A percentile compares a stretch with the other conserved stretches of the same genome.
Conservation (phyloP, 805 yeast genomes). For the Danielia oregonensis region DNA sequence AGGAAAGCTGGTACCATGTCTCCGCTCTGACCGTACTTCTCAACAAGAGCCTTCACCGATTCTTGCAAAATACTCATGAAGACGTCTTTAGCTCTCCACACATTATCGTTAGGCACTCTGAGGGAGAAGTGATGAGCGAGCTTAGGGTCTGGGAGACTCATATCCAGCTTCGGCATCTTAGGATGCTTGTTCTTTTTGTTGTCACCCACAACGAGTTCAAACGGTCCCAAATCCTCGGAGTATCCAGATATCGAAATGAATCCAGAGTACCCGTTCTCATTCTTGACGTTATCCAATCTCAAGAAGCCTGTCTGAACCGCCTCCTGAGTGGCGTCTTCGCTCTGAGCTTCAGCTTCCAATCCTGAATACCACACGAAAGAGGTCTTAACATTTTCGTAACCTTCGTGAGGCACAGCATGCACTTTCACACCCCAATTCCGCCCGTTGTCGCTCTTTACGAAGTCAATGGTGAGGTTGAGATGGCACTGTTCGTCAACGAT, state of each 20-base stretch:
- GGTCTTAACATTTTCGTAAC: slow-evolving; percentile 46
- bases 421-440: slow-evolving; percentile 80
- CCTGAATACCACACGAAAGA: slow-evolving; percentile 78
- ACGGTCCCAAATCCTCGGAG: slow-evolving; percentile 64
- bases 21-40: slow-evolving; percentile 16
- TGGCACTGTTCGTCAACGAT: slow-evolving; percentile 65
- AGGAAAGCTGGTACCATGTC: slow-evolving; percentile 44
- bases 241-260: slow-evolving; percentile 39
- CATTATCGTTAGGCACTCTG: slow-evolving; percentile 63
- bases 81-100: slow-evolving; percentile 78
- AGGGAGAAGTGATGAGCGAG: slow-evolving; percentile 65
- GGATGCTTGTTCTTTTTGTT: slow-evolving; percentile 47
- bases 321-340: slow-evolving; percentile 18
- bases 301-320: slow-evolving; percentile 20
- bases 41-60: slow-evolving; percentile 48
- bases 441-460: slow-evolving; percentile 67
- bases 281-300: slow-evolving; percentile 21
- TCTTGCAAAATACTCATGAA: slow-evolving; percentile 69
- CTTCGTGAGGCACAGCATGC: slow-evolving; percentile 57
- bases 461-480: slow-evolving; percentile 62
- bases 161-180: slow-evolving; percentile 18
- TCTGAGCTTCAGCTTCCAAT: slow-evolving; percentile 43
- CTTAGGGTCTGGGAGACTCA: slow-evolving; percentile 51
- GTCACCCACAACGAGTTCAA: slow-evolving; percentile 57
- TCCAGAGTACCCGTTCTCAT: slow-evolving; percentile 31